Conservation (phyloP, 495 filamentous ascomycete species). For the Clohesyomyces aquaticus region DNA sequence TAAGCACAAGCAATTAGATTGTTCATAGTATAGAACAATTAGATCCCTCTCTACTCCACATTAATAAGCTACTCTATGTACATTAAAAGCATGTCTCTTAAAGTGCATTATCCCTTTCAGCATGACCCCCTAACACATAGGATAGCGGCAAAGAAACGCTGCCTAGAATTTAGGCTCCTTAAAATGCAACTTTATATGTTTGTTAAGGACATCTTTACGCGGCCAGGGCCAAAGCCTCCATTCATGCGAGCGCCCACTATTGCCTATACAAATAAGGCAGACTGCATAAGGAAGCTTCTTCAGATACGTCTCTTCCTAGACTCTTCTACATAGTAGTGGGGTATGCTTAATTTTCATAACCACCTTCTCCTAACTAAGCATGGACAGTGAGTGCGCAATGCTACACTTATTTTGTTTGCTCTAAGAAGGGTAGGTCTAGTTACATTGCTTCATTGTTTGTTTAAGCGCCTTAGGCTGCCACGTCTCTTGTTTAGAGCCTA, state of each 20-base stretch:
- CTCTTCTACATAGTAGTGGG: not conserved
- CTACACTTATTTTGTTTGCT: slow-evolving; percentile 2
- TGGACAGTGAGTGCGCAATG: not conserved
- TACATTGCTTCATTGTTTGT: no score
- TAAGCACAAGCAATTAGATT: no score
- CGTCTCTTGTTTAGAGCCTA: no score
- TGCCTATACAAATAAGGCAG: slow-evolving; percentile 20
- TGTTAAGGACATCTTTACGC: slow-evolving; percentile 18
- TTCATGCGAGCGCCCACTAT: slow-evolving; percentile 9
- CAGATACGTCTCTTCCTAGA: slow-evolving; percentile 5
- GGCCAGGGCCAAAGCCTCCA: slow-evolving; percentile 11
- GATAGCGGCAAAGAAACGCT: slow-evolving; percentile 12
- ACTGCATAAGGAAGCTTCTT: slow-evolving; percentile 20
- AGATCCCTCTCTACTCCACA: no score
- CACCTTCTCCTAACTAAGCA: not conserved
- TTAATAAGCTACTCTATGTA: slow-evolving; percentile 18
- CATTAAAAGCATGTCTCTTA: slow-evolving; percentile 14
- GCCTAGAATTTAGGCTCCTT: slow-evolving; percentile 16
- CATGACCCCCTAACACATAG: slow-evolving; percentile 13
- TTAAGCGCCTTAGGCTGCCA: no score
- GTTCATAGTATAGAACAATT: no score
- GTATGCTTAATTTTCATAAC: not conserved
- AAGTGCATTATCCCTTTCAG: slow-evolving; percentile 11
- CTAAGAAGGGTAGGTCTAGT: not conserved
- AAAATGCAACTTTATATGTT: no score